Base-by-base conservation (phyloP, 352 stramenopile species). In the Globisporangium paddicum region DNA sequence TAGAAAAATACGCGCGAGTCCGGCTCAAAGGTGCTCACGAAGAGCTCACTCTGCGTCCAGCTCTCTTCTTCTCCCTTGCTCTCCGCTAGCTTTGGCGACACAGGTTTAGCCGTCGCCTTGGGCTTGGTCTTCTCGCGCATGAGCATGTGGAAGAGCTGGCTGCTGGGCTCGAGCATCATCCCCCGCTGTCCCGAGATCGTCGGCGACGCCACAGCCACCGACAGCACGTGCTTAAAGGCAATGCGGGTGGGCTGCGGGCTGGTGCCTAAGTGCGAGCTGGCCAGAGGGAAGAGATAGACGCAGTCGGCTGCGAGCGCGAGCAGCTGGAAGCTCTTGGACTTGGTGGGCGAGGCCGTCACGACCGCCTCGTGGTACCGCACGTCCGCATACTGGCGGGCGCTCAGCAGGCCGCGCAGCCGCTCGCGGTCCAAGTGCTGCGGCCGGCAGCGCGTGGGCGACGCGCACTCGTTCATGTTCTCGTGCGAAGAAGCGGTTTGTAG, bases 1-100 rank as follows among this genome's bases (percentile, higher is more conserved):
- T 75, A 73, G 63, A 79, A 84, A 35, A 83, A 83, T 37, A 81
- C 64, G 19, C 77, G 68, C n/a, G 79, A 83, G 2, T 71, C 63
- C 3, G 75, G 75, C 53, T 89, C 79, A 49, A 89, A 87, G 5
- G 77, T 89, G n/a, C 70, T 72, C 32, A 89, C 66, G 44, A 75
- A 81, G 56, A 72, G 59, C 51, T 76, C 62, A 3, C 56, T 49
- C 26, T 35, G 13, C 23, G 9, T 34, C n/a, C 38, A 25, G 16
- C 3, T 1, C 11, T 35, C 25, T 51, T 23, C 45, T 35, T 52
- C 26, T 21, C n/a, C n/a, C n/a, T n/a, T n/a, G n/a, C n/a, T n/a
- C n/a, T n/a, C n/a, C n/a, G n/a, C n/a, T n/a, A n/a, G n/a, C n/a
- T 44, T 46, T 30, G 38, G 30, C 6, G 49, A 58, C 47, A 18